Conservation (phyloP, 164 flowering plant genomes). For the Magnolia changhungtana region DNA sequence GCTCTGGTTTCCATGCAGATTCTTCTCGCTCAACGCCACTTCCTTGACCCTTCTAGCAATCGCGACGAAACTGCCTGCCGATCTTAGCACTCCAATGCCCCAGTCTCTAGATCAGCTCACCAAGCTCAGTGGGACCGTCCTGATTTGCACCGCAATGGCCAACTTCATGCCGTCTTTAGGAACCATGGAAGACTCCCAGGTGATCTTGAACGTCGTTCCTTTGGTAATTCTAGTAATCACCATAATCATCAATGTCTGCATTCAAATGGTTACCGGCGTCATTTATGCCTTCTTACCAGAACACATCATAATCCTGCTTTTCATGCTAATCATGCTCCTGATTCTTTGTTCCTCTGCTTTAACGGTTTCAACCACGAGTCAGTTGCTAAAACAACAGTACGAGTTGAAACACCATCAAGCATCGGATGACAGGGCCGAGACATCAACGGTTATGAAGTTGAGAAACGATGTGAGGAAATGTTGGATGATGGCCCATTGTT, state of each 20-base stretch:
- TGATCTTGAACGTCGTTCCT: neutral
- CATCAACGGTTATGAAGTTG: constrained; percentile 18
- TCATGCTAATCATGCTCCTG: constrained; percentile 32
- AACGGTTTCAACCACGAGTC: constrained; percentile 27
- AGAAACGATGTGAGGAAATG: constrained; percentile 31
- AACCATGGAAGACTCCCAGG: neutral
- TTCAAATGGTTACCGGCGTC: constrained; percentile 50
- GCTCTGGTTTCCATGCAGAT: constrained; percentile 57
- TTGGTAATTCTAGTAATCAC: constrained; percentile 23
- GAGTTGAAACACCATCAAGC: neutral
- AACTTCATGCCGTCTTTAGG: constrained; percentile 11
- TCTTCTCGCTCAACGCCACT: constrained; percentile 53
- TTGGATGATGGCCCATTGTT: constrained; percentile 61
- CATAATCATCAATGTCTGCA: constrained; percentile 41
- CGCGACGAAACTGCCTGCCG: constrained; percentile 49
- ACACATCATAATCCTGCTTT: constrained; percentile 32
- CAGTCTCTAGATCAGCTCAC: constrained; percentile 6
- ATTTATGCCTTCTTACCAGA: constrained; percentile 42
- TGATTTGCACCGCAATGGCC: constrained; percentile 8
- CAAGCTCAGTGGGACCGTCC: constrained; percentile 14
- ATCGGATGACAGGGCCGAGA: neutral
- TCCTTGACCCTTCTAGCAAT: constrained; percentile 46
- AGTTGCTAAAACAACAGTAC: constrained; percentile 29
- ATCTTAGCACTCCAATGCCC: constrained; percentile 54
- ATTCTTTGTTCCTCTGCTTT: constrained; percentile 10